Base-by-base conservation (phyloP, 257 asterid species). In the Lavandula angustifolia region DNA sequence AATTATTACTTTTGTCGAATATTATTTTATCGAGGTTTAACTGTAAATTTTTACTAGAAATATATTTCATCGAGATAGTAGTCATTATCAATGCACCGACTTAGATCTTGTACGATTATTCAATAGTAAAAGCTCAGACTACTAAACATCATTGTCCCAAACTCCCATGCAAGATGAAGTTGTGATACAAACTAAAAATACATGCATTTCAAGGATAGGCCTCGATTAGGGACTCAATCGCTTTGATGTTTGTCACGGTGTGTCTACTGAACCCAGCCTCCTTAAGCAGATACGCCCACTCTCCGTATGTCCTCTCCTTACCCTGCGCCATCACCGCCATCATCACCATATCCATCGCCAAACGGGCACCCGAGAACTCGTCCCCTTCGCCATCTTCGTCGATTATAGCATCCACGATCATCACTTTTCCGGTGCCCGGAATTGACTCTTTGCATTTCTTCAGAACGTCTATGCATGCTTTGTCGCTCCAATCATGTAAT, bases 251-350 rank as follows among this genome's bases (percentile, higher is more conserved):
- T 12, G 37, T 57, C 14, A 57, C 5, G 1, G 13, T 1, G 33
- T 57, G 48, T 9, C 27, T 37, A 35, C 16, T 14, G 16, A 57
- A 57, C 7, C 63, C 63, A 18, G 63, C 49, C 9, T 43, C 63
- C 16, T 38, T 17, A 5, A 57, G 43, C 1, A 57, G 49, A 16
- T 38, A 34, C 9, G 14, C 7, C 64, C 33, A n/a, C n/a, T n/a
- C n/a, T n/a, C n/a, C n/a, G n/a, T n/a, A n/a, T n/a, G n/a, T n/a
- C n/a, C n/a, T n/a, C 64, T 58, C 64, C 64, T 58, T 58, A 5
- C 64, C 64, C 13, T 37, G 29, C 16, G 33, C 49, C 34, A 50
- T 58, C 17, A n/a, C 7, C 9, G 49, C 47, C 64, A 58, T 58
- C 35, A 58, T 58, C 3, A 44, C 17, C 64, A 58, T 58, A 10